Conservation (phyloP, 352 stramenopile genomes). For the Pythium rishiriense region DNA sequence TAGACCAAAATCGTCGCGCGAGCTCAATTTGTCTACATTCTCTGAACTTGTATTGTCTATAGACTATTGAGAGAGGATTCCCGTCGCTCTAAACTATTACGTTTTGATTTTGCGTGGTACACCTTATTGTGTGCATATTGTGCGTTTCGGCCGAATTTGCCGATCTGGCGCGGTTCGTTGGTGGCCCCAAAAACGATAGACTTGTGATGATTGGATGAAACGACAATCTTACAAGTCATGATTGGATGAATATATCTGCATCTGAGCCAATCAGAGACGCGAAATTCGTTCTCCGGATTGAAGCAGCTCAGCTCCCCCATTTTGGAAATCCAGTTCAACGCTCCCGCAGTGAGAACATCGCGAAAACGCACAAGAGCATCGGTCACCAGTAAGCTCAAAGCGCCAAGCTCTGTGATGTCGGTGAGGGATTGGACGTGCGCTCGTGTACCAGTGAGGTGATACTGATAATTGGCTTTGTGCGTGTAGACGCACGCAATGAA, state of each 20-base stretch:
- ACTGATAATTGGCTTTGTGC: slow-evolving; percentile 25
- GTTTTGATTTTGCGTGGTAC: too few relatives aligned
- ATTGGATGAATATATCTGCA: neutral
- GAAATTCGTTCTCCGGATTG: neutral
- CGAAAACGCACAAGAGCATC: neutral
- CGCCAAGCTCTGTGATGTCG: neutral
- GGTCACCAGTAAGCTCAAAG: neutral
- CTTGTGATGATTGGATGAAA: too few relatives aligned
- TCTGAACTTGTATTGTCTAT: too few relatives aligned
- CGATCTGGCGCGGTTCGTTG: neutral
- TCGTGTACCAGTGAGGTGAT: slow-evolving; percentile 21
- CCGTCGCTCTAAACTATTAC: too few relatives aligned
- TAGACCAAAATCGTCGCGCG: too few relatives aligned
- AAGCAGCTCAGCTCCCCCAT: too few relatives aligned
- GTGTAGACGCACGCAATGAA: slow-evolving; percentile 19
- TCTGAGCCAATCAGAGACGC: neutral
- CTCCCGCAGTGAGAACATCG: neutral
- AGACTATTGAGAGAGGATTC: too few relatives aligned
- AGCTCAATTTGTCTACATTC: too few relatives aligned
- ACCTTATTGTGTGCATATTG: too few relatives aligned
- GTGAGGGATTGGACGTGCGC: neutral
- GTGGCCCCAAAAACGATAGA: neutral
- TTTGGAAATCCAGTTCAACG: too few relatives aligned
- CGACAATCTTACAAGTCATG: too few relatives aligned
- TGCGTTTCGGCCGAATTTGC: neutral